Evolutionary conservation across 108 stramenopile genomes (phyloP).

Genomic region (Chaetoceros tenuissimus): DNA sequence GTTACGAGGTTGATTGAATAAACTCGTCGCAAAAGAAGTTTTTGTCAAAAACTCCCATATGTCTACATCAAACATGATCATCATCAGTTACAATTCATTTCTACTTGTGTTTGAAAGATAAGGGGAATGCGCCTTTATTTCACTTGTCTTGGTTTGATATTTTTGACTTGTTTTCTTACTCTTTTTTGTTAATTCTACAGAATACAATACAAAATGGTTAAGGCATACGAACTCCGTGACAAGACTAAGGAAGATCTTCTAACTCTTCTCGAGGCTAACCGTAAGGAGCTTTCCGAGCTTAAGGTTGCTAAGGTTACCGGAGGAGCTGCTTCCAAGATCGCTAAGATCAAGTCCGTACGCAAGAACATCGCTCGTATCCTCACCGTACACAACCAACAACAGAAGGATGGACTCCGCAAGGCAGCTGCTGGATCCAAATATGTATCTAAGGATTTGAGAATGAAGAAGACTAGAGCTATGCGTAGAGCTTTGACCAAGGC

Average conservation of each 20-base stretch:
- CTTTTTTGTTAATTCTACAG: background rate
- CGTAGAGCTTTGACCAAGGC: slow-evolving; percentile 88
- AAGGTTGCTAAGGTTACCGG: slow-evolving; percentile 97
- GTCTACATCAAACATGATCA: too few relatives aligned
- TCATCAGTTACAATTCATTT: too few relatives aligned
- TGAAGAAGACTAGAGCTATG: slow-evolving; percentile 98
- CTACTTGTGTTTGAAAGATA: too few relatives aligned
- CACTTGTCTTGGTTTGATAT: background rate
- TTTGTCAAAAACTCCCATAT: too few relatives aligned
- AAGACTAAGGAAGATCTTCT: slow-evolving; percentile 94
- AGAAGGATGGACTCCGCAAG: slow-evolving; percentile 93
- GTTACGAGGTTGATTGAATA: too few relatives aligned
- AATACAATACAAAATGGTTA: slow-evolving; percentile 51
- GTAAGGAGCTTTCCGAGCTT: slow-evolving; percentile 89
- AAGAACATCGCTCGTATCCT: slow-evolving; percentile 96
- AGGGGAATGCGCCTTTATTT: too few relatives aligned
- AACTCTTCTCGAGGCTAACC: slow-evolving; percentile 87
- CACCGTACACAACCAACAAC: slow-evolving; percentile 97
- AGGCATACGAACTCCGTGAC: slow-evolving; percentile 90
- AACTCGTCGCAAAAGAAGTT: too few relatives aligned
- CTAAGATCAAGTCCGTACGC: slow-evolving; percentile 98
- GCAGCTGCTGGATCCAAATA: slow-evolving; percentile 82
- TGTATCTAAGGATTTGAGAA: slow-evolving; percentile 89
- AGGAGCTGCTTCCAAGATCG: slow-evolving; percentile 96
- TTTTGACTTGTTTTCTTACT: background rate